phyloP scores from a whole-genome alignment of 306 rosid species.

The Castanea sativa region DNA sequence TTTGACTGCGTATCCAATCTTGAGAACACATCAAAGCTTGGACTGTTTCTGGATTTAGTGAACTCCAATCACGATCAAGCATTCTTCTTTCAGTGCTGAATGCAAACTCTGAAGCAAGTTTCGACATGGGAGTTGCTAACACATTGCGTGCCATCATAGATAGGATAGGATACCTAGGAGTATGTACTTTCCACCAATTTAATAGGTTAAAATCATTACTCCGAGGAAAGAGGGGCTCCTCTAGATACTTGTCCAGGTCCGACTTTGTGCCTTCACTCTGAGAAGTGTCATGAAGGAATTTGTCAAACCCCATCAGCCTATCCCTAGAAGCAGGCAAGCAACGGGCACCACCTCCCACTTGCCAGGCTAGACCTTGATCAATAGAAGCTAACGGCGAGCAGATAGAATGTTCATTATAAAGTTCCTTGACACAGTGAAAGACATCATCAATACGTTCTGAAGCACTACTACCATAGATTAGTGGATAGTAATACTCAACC shows the following conservation, averaged over 20 bases:
- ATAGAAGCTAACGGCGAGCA: conserved; percentile 72
- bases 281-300: conserved; percentile 79
- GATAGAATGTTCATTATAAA: conserved; percentile 82
- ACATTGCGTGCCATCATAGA: conserved; percentile 98
- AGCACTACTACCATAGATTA: conserved; percentile 67
- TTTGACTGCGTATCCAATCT: conserved; percentile 94
- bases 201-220: conserved; percentile 71
- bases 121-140: conserved; percentile 81
- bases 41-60: conserved; percentile 59
- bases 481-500: conserved; percentile 87
- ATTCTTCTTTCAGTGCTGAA: conserved; percentile 52
- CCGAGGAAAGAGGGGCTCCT: conserved; percentile 94
- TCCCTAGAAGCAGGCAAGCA: conserved; percentile 59
- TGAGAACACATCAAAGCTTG: conserved; percentile 93
- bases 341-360: conserved; percentile 52
- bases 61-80: conserved; percentile 79
- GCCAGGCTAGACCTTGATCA: conserved; percentile 81
- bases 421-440: conserved; percentile 66
- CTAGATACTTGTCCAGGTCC: conserved; percentile 88
- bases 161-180: conserved; percentile 89
- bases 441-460: conserved; percentile 61
- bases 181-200: conserved; percentile 98
- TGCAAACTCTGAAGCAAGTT: conserved; percentile 58
- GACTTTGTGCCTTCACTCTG: conserved; percentile 75
- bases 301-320: conserved; percentile 91